Percentiles rank a stretch among this genome's conserved stretches.
These are phyloP conservation scores for Blepharisma japonicum DNA, from an alignment of 73 alveolate genomes.

Conservation along the genomic window DNA sequence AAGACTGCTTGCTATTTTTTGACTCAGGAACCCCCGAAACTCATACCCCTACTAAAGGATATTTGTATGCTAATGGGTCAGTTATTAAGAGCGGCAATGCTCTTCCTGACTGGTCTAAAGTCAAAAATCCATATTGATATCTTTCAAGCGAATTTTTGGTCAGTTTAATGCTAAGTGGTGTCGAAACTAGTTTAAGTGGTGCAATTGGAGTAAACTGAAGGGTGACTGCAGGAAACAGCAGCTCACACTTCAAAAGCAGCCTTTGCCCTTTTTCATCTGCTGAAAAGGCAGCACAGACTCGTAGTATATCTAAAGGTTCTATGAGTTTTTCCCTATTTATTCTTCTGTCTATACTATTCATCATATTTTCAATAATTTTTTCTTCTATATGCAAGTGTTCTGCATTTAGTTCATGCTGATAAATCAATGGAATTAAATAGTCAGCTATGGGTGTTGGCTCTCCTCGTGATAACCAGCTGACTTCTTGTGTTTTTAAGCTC, in stretches of 20 bases:
- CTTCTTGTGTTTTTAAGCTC: not conserved
- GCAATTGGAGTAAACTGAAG: slow-evolving; percentile 31
- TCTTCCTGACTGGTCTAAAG: slow-evolving; percentile 34
- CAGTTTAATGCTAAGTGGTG: slow-evolving; percentile 33
- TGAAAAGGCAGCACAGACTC: not conserved
- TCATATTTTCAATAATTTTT: slow-evolving; percentile 19
- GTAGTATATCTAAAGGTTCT: slow-evolving; percentile 21
- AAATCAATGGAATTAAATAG: not conserved
- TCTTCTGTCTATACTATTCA: slow-evolving; percentile 23
- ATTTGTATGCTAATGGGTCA: slow-evolving; percentile 19
- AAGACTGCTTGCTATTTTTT: not conserved
- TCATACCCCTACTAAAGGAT: slow-evolving; percentile 39
- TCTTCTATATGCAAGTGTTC: not conserved
- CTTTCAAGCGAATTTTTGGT: slow-evolving; percentile 15
- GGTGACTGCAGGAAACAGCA: slow-evolving; percentile 28
- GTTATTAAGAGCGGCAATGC: slow-evolving; percentile 31
- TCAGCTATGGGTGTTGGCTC: not conserved
- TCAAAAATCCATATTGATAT: slow-evolving; percentile 33
- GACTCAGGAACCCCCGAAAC: slow-evolving; percentile 28
- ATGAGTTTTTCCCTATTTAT: not conserved
- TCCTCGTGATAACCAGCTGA: not conserved
- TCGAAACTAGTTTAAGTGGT: slow-evolving; percentile 33
- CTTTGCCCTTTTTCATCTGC: not conserved
- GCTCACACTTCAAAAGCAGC: slow-evolving; percentile 6
- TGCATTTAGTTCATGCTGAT: not conserved